Percentiles rank a stretch among this genome's conserved stretches.
These are phyloP conservation scores for Pyrus hybrid DNA, from an alignment of 331 rosid species.

Conservation along the genomic window DNA sequence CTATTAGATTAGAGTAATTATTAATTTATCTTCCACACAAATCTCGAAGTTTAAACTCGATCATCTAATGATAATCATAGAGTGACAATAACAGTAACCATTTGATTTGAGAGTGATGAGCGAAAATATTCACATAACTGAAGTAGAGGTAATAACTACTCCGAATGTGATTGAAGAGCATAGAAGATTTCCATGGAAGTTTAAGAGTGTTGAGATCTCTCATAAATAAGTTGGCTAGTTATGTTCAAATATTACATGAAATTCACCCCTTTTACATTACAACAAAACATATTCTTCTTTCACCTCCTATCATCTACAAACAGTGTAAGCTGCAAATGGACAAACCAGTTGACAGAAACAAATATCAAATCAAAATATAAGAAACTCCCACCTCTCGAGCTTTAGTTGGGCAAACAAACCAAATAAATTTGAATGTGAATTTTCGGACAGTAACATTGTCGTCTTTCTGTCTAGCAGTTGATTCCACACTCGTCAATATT, in stretches of 20 bases:
- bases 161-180: too few species aligned
- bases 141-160: too few species aligned
- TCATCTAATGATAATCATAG: too few species aligned
- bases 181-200: neutral
- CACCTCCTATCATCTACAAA: slow-evolving; percentile 5
- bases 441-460: neutral
- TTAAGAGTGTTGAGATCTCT: neutral
- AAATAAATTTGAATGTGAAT: slow-evolving; percentile 1
- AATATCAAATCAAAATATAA: neutral
- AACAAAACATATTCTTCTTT: neutral
- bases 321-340: neutral
- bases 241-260: neutral
- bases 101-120: too few species aligned
- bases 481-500: slow-evolving; percentile 78
- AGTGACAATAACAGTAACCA: too few species aligned
- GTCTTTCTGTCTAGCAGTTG: slow-evolving; percentile 59
- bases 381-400: neutral
- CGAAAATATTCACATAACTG: too few species aligned
- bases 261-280: neutral
- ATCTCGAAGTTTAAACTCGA: too few species aligned
- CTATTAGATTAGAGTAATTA: too few species aligned
- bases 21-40: too few species aligned
- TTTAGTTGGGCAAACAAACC: slow-evolving; percentile 10
- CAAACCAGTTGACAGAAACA: neutral
- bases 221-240: neutral